Percentiles rank a stretch among this genome's conserved stretches.
phyloP scores from a whole-genome alignment of 192 early-diverging fungal species.

The Phlyctochytrium bullatum region DNA sequence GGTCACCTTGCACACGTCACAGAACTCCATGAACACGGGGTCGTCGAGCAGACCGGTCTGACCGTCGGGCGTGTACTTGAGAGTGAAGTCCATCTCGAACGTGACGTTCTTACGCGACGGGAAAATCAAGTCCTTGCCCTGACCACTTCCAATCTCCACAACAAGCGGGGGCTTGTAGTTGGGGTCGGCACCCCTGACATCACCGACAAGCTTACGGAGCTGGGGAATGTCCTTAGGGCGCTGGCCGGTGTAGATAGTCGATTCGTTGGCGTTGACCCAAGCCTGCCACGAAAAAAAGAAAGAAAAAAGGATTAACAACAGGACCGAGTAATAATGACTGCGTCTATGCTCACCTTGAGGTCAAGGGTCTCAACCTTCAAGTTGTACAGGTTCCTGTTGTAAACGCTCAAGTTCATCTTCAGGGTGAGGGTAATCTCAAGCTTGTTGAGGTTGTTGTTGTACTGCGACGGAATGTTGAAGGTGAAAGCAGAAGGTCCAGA shows the following conservation, averaged over 20 bases:
- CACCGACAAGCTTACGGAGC: not conserved
- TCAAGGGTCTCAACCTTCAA: conserved; percentile 21
- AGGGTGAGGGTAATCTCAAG: conserved; percentile 11
- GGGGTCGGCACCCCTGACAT: not conserved
- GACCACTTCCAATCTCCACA: conserved; percentile 16
- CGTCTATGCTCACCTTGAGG: conserved; percentile 1
- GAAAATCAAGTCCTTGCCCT: conserved; percentile 8
- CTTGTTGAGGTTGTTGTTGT: conserved; percentile 17
- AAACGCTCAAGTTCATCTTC: conserved; percentile 14
- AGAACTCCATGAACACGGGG: conserved; percentile 20
- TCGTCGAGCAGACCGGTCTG: conserved; percentile 20
- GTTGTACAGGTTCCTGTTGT: conserved; percentile 25
- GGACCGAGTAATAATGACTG: not conserved
- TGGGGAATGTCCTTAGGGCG: not conserved
- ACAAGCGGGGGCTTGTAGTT: conserved; percentile 6
- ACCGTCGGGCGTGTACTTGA: conserved; percentile 23
- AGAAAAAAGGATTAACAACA: no score
- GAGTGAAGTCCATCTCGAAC: conserved; percentile 22
- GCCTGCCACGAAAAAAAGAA: no score
- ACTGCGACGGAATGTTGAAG: conserved; percentile 8
- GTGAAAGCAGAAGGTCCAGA: conserved; percentile 10
- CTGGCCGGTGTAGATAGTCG: not conserved
- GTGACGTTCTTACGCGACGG: conserved; percentile 20
- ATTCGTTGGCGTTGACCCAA: not conserved
- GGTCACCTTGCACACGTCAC: conserved; percentile 22